These are phyloP conservation scores for Amphirosellinia nigrospora DNA, from an alignment of 495 filamentous ascomycete species.

Conservation along the genomic window DNA sequence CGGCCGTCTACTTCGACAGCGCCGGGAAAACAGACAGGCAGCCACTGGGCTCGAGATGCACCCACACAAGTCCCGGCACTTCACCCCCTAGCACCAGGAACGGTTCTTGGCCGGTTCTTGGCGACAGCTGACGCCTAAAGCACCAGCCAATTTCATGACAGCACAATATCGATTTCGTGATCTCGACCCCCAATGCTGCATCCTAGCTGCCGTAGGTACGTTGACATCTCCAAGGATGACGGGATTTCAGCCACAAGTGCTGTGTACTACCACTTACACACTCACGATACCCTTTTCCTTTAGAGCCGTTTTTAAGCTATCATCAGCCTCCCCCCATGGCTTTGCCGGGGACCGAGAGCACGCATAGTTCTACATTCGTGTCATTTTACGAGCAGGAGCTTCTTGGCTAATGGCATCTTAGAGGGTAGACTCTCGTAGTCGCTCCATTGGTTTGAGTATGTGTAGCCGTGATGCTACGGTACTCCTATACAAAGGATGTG, in stretches of 20 bases:
- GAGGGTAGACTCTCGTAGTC: background rate
- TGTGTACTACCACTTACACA: background rate
- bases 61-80: constrained; percentile 17
- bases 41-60: background rate
- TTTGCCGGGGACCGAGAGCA: constrained; percentile 1
- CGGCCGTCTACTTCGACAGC: constrained; percentile 8
- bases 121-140: constrained; percentile 10
- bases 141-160: constrained; percentile 23
- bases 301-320: background rate
- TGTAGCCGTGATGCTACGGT: constrained; percentile 11
- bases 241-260: constrained; percentile 9
- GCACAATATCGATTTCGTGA: constrained; percentile 24
- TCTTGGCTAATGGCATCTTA: background rate
- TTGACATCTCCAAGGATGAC: background rate
- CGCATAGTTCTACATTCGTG: background rate
- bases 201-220: background rate
- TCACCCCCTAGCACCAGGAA: constrained; percentile 14
- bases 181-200: constrained; percentile 18
- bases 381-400: background rate
- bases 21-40: background rate
- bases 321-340: constrained; percentile 16
- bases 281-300: background rate
- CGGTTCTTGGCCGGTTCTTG: constrained; percentile 22
- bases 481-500: background rate
- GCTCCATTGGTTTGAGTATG: background rate